phyloP scores from a whole-genome alignment of 2,329 filamentous ascomycete genomes.

The Bipolaris bicolor region DNA sequence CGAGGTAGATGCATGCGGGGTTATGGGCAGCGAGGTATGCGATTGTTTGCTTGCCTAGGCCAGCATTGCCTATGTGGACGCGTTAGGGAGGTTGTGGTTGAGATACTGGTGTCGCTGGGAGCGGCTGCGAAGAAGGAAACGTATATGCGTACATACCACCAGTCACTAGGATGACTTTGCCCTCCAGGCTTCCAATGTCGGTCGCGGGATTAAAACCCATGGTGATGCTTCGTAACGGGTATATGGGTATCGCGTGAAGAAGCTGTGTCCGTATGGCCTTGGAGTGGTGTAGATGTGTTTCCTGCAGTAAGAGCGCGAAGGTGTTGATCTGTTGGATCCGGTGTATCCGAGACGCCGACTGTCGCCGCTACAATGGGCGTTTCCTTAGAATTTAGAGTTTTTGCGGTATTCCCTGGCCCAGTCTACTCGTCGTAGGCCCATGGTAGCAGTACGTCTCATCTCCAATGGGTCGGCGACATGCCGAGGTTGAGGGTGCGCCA shows the following conservation, averaged over 20 bases:
- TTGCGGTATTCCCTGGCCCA: too few relatives aligned
- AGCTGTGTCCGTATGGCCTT: background rate
- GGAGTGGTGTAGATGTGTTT: too few relatives aligned
- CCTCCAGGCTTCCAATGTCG: conserved; percentile 34
- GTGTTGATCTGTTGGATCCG: too few relatives aligned
- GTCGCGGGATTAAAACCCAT: conserved; percentile 37
- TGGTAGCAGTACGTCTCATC: too few relatives aligned
- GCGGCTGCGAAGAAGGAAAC: background rate
- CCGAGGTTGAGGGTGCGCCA: conserved; percentile 2
- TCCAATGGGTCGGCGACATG: background rate
- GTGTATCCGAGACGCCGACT: too few relatives aligned
- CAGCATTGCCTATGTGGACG: conserved; percentile 50
- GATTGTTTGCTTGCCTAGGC: conserved; percentile 56
- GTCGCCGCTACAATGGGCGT: too few relatives aligned
- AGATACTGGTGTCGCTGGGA: background rate
- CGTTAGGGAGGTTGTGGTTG: conserved; percentile 4
- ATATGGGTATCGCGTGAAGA: background rate
- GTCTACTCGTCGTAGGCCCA: too few relatives aligned
- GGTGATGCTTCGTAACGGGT: conserved; percentile 13
- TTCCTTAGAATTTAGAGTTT: too few relatives aligned
- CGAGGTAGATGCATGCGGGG: conserved; percentile 56
- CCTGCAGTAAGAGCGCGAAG: too few relatives aligned
- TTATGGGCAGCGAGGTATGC: conserved; percentile 53
- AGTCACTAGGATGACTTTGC: conserved; percentile 46
- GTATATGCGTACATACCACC: conserved; percentile 33